Percentiles rank a stretch among this genome's conserved stretches.
Conservation (phyloP, 2,329 filamentous ascomycete species). For the Claviceps sp. region DNA sequence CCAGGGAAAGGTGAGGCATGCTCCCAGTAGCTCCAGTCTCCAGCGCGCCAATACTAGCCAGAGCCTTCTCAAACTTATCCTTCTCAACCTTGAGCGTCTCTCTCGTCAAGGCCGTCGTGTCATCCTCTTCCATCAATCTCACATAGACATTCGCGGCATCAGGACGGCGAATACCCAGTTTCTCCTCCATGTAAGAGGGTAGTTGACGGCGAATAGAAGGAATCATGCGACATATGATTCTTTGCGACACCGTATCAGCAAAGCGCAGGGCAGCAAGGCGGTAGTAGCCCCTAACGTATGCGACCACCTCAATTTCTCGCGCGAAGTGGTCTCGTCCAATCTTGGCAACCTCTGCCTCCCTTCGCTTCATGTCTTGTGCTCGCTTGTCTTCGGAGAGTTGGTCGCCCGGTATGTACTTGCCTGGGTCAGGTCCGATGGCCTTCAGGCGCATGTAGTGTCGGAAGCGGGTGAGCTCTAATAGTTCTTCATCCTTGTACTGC, state of each 20-base stretch:
- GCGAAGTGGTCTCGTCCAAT: constrained; percentile 45
- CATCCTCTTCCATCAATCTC: constrained; percentile 36
- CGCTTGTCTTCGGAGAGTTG: constrained; percentile 34
- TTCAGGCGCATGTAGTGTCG: constrained; percentile 37
- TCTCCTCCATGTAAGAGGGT: constrained; percentile 27
- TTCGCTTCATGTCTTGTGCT: constrained; percentile 26
- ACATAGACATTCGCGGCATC: constrained; percentile 20
- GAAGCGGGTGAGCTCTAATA: constrained; percentile 29
- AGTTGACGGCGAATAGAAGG: constrained; percentile 28
- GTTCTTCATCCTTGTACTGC: constrained; percentile 32
- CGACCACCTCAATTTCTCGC: constrained; percentile 46
- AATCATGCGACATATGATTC: constrained; percentile 35
- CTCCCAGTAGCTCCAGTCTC: constrained; percentile 19
- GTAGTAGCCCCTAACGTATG: constrained; percentile 56
- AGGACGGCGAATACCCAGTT: constrained; percentile 26
- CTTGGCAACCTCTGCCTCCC: constrained; percentile 28
- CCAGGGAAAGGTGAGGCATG: constrained; percentile 3
- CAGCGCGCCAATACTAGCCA: constrained; percentile 30
- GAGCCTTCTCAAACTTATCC: constrained; percentile 32
- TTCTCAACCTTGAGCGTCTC: constrained; percentile 28
- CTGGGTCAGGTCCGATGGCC: constrained; percentile 18
- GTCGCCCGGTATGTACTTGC: constrained; percentile 4
- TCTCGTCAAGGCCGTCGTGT: constrained; percentile 25
- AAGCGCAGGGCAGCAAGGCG: constrained; percentile 51
- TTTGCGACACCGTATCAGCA: constrained; percentile 38